Percentiles rank a stretch among this genome's conserved stretches.
Evolutionary conservation across 2,329 filamentous ascomycete species (phyloP).

Genomic region (Tolypocladium pustulatum): DNA sequence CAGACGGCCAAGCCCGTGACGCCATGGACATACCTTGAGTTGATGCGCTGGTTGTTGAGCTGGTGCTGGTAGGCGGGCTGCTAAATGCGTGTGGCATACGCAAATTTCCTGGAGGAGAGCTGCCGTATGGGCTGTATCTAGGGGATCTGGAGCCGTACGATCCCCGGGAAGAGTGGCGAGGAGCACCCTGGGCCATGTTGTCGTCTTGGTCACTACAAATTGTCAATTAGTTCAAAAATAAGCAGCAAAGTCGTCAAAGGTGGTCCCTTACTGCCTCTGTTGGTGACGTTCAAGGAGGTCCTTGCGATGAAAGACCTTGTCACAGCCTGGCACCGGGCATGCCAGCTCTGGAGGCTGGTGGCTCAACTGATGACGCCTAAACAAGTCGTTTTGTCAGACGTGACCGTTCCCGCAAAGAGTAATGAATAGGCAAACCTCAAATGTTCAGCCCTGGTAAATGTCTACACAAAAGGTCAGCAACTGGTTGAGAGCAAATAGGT

Average conservation of each 20-base stretch:
- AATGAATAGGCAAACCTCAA: constrained; percentile 35
- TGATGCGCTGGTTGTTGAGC: constrained; percentile 4
- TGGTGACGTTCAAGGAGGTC: constrained; percentile 49
- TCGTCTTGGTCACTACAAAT: constrained; percentile 4
- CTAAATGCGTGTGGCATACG: constrained; percentile 10
- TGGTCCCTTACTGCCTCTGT: constrained; percentile 24
- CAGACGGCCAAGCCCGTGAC: constrained; percentile 12
- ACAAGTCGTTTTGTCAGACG: constrained; percentile 12
- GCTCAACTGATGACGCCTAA: constrained; percentile 49
- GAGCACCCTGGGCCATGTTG: background rate
- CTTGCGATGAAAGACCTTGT: constrained; percentile 45
- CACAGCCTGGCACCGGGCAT: constrained; percentile 44
- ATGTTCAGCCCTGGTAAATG: constrained; percentile 53
- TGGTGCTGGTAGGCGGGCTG: constrained; percentile 2
- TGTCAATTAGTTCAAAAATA: background rate
- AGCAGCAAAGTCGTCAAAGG: background rate
- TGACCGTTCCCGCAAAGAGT: background rate
- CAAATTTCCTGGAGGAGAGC: constrained; percentile 7
- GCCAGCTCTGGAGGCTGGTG: constrained; percentile 42
- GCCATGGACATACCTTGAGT: constrained; percentile 6
- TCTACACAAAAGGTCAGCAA: constrained; percentile 25
- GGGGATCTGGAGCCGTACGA: constrained; percentile 9
- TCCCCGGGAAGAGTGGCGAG: constrained; percentile 4
- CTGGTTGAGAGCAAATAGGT: background rate
- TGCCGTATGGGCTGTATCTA: constrained; percentile 5